Evolutionary conservation across 306 rosid species (phyloP), one percentile per base, ranked within the genome.

Genomic region (Pueraria montana): DNA sequence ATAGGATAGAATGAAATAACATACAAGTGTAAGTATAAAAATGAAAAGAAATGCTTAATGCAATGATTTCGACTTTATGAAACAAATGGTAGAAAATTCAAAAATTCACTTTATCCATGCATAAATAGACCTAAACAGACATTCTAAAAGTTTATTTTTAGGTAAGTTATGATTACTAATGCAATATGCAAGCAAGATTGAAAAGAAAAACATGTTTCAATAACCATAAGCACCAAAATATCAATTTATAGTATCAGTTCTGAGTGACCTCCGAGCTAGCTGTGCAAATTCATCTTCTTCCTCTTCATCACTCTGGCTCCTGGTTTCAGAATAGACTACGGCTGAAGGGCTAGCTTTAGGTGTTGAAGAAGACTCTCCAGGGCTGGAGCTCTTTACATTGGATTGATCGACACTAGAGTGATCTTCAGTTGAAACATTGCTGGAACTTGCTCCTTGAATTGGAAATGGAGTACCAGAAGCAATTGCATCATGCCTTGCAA

Each of bases 231-330:
- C 67, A 58, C 8, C 7, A 26, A 36, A 64, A 80, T 70, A 69
- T 65, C 42, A 67, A 65, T 24, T 58, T 16, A 17, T 42, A 42
- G 36, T 18, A 21, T 27, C 53, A 82, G 75, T 80, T 55, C 27
- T 42, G 32, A 69, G 55, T 77, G 67, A 94, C 99, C 99, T 96
- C 86, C 97, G 91, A 85, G 98, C 98, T 23, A 96, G 91, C 88
- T 91, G 95, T 43, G 93, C 97, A 84, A 96, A 96, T 82, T 92
- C 99, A 85, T 96, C 99, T 89, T 96, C 98, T 36, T 91, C 98
- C 53, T 93, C 96, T 72, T 93, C 98, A 63, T 90, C 92, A 79
- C 85, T 72, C 49, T 56, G 91, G 64, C 74, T 59, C 84, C 56
- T 82, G 32, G 86, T 20, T 61, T 75, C 81, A 34, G 92, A 49